Conservation (phyloP, 805 yeast genomes). For the Cyberlindnera subsufficiens region DNA sequence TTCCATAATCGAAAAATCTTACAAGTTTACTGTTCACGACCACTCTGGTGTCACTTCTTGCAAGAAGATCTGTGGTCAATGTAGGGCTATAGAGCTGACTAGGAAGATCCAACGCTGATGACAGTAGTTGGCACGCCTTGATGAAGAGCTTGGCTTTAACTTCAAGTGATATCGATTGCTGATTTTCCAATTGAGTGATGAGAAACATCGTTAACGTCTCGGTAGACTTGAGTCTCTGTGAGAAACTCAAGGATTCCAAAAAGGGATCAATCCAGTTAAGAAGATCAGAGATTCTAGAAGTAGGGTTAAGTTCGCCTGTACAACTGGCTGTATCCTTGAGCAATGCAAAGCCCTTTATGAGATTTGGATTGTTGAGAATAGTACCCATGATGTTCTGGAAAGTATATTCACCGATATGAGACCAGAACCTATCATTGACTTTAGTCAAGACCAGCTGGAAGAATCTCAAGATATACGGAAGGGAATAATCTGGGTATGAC, state of each 20-base stretch:
- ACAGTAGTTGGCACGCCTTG: slow-evolving; percentile 18
- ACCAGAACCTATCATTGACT: slow-evolving; percentile 49
- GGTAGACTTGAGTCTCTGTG: slow-evolving; percentile 48
- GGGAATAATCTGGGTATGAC: slow-evolving; percentile 41
- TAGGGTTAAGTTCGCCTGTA: slow-evolving; percentile 25
- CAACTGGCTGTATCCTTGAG: slow-evolving; percentile 23
- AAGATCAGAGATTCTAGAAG: slow-evolving; percentile 36
- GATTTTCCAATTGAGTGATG: slow-evolving; percentile 32
- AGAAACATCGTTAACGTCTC: slow-evolving; percentile 46
- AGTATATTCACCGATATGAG: slow-evolving; percentile 43
- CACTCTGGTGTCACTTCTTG: slow-evolving; percentile 45
- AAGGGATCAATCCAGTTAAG: slow-evolving; percentile 51
- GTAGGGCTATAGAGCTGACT: slow-evolving; percentile 18
- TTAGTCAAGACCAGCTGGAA: slow-evolving; percentile 38
- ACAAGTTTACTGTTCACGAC: slow-evolving; percentile 33
- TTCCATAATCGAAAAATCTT: slow-evolving; percentile 26
- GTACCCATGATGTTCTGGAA: slow-evolving; percentile 54
- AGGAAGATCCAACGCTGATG: slow-evolving; percentile 10
- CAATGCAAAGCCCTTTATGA: slow-evolving; percentile 29
- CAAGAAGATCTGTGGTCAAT: slow-evolving; percentile 33
- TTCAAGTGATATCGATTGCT: slow-evolving; percentile 28
- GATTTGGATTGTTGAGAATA: slow-evolving; percentile 49
- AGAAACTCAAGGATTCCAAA: slow-evolving; percentile 35
- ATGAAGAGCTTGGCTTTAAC: slow-evolving; percentile 31
- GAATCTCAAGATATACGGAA: slow-evolving; percentile 42